A percentile compares a stretch with the other conserved stretches of the same genome.
phyloP scores from a whole-genome alignment of 2,329 filamentous ascomycete species.

The Hypoxylon sp. region DNA sequence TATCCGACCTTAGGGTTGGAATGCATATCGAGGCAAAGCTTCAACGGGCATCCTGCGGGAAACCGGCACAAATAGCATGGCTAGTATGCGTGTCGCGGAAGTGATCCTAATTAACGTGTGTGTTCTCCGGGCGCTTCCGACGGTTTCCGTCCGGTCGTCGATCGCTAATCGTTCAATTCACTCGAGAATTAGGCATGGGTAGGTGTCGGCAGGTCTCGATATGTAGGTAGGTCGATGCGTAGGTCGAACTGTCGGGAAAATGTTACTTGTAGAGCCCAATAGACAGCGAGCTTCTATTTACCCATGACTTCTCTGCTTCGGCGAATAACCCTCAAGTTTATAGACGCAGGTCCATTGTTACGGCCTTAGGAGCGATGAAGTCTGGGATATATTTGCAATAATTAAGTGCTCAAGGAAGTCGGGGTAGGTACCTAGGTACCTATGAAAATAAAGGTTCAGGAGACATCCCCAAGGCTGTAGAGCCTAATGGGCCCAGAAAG shows the following conservation, averaged over 20 bases:
- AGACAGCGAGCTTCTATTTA: conserved; percentile 22
- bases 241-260: conserved; percentile 29
- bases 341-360: conserved; percentile 21
- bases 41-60: conserved; percentile 34
- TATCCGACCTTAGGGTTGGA: conserved; percentile 33
- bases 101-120: conserved; percentile 33
- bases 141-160: conserved; percentile 24
- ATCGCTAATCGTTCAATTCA: conserved; percentile 22
- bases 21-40: conserved; percentile 32
- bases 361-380: conserved; percentile 21
- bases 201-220: conserved; percentile 21
- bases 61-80: conserved; percentile 30
- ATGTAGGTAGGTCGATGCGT: conserved; percentile 30
- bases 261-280: conserved; percentile 25
- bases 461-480: not conserved
- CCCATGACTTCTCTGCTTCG: conserved; percentile 11
- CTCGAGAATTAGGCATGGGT: conserved; percentile 22
- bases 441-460: conserved; percentile 1
- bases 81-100: conserved; percentile 35
- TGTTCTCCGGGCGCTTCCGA: conserved; percentile 30
- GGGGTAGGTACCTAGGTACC: not conserved
- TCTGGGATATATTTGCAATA: conserved; percentile 15
- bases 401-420: conserved; percentile 3
- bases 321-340: conserved; percentile 14
- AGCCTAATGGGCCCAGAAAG: not conserved